phyloP scores from a whole-genome alignment of 2,329 filamentous ascomycete species.

The Aspergillus tanneri region DNA sequence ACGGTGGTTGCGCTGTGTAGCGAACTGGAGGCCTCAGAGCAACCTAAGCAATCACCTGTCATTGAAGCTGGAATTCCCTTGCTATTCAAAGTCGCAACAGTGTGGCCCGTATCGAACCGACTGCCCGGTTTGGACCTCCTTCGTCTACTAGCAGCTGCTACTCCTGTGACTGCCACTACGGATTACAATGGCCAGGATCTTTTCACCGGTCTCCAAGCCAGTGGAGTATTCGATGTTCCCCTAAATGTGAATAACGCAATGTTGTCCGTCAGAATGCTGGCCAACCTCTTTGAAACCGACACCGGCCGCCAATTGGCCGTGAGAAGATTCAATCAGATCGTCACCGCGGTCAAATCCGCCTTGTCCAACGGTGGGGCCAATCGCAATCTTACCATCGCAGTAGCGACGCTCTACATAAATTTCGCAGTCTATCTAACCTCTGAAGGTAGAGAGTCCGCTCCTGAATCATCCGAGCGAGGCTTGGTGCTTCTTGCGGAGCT shows the following conservation, averaged over 20 bases:
- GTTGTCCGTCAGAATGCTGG: conserved; percentile 77
- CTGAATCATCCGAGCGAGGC: conserved; percentile 48
- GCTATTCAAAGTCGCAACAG: conserved; percentile 68
- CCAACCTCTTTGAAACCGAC: conserved; percentile 77
- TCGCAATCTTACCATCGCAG: conserved; percentile 77
- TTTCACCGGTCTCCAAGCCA: conserved; percentile 59
- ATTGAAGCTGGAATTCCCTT: conserved; percentile 59
- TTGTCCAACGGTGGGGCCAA: conserved; percentile 59
- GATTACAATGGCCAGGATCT: conserved; percentile 57
- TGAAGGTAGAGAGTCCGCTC: conserved; percentile 38
- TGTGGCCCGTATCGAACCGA: conserved; percentile 78
- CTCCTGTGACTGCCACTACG: conserved; percentile 64
- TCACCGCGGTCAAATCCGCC: conserved; percentile 64
- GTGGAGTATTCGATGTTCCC: conserved; percentile 58
- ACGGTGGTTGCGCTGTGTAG: conserved; percentile 61
- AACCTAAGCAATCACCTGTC: conserved; percentile 46
- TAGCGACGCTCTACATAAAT: conserved; percentile 82
- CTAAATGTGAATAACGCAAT: conserved; percentile 78
- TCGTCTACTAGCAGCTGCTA: conserved; percentile 72
- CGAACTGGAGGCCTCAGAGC: conserved; percentile 56
- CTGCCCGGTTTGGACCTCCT: conserved; percentile 84
- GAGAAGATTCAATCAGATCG: conserved; percentile 58
- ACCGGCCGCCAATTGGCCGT: conserved; percentile 67
- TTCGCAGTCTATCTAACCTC: conserved; percentile 69
- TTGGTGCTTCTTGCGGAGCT: conserved; percentile 62